phyloP scores from a whole-genome alignment of 805 yeast species.

The Wickerhamiella azyma region DNA sequence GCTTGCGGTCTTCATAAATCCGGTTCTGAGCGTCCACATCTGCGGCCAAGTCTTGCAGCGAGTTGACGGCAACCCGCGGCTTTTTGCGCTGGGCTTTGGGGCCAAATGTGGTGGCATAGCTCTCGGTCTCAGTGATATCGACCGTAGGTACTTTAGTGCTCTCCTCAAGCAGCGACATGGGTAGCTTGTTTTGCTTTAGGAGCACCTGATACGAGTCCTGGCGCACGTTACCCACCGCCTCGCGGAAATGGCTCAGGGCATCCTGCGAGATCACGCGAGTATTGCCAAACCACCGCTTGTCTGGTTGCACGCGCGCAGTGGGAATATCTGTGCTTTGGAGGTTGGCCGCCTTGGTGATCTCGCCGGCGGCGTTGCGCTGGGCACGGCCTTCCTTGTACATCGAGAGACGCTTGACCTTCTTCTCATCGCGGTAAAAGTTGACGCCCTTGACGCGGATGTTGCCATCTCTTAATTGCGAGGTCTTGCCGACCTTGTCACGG shows the following conservation, averaged over 20 bases:
- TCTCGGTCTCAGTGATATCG: conserved; percentile 73
- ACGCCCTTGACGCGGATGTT: conserved; percentile 92
- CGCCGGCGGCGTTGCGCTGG: conserved; percentile 74
- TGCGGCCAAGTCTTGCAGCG: conserved; percentile 63
- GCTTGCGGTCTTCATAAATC: conserved; percentile 62
- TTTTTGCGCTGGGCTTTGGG: conserved; percentile 90
- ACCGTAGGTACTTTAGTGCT: conserved; percentile 61
- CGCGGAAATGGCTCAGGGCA: conserved; percentile 85
- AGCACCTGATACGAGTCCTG: conserved; percentile 77
- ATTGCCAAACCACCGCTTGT: conserved; percentile 94
- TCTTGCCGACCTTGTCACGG: conserved; percentile 53
- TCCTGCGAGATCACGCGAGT: conserved; percentile 96
- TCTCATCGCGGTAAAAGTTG: conserved; percentile 85
- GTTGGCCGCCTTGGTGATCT: conserved; percentile 71
- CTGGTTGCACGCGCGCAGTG: conserved; percentile 86
- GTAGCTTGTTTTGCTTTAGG: conserved; percentile 77
- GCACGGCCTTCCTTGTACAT: conserved; percentile 93
- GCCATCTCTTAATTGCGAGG: conserved; percentile 38
- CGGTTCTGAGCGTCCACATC: conserved; percentile 42
- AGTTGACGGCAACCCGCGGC: conserved; percentile 67
- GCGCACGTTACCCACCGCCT: conserved; percentile 77
- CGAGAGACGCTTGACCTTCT: conserved; percentile 73
- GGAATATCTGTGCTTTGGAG: conserved; percentile 82
- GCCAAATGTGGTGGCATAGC: conserved; percentile 71
- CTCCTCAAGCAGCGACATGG: conserved; percentile 90